These are phyloP conservation scores for Chlamydomonas sp. DNA, from an alignment of 139 green algal genomes.

Conservation along the genomic window DNA sequence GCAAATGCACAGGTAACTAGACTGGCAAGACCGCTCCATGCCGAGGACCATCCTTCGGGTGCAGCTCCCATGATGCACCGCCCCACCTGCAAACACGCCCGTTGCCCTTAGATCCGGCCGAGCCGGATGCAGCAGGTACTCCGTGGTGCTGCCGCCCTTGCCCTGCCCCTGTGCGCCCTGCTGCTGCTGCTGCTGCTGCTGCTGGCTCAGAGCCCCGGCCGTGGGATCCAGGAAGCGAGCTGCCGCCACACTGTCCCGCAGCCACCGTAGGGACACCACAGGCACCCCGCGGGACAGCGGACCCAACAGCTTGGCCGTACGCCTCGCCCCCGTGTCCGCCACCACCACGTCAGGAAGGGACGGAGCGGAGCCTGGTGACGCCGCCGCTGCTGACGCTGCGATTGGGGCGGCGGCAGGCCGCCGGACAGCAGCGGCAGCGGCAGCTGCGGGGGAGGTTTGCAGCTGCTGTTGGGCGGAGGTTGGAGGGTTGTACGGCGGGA, in stretches of 20 bases:
- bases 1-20: not conserved
- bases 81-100: constrained; percentile 30
- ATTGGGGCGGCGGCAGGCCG: not conserved
- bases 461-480: no score
- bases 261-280: constrained; percentile 28
- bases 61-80: not conserved
- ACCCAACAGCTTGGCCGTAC: constrained; percentile 29
- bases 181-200: not conserved
- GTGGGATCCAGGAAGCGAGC: constrained; percentile 10
- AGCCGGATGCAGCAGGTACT: constrained; percentile 21
- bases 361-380: not conserved
- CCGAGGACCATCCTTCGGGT: not conserved
- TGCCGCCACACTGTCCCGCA: constrained; percentile 26
- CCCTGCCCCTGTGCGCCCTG: not conserved
- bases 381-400: not conserved
- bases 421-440: not conserved
- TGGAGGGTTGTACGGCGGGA: not conserved
- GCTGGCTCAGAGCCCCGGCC: not conserved
- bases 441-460: not conserved
- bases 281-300: constrained; percentile 28
- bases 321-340: constrained; percentile 5
- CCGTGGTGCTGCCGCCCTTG: not conserved
- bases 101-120: constrained; percentile 17
- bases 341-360: constrained; percentile 25
- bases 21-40: not conserved